Conservation (phyloP, 305 asterid genomes). For the Fraxinus sp. region DNA sequence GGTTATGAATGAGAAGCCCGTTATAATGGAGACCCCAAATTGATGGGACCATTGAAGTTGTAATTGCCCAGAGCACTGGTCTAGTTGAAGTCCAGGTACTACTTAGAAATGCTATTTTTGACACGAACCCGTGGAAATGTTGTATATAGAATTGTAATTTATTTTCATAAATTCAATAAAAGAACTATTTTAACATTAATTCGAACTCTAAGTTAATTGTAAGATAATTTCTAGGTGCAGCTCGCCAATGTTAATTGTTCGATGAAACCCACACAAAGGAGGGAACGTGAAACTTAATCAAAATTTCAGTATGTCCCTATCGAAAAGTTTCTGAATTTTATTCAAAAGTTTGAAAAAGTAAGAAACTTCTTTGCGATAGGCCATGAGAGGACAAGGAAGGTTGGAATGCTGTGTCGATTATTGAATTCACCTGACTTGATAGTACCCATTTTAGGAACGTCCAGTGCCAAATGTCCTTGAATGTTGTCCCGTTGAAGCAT, state of each 20-base stretch:
- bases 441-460: neutral
- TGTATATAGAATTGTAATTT: neutral
- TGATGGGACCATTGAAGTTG: conserved; percentile 64
- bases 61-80: conserved; percentile 66
- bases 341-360: neutral
- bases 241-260: neutral
- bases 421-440: neutral
- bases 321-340: neutral
- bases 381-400: neutral
- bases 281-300: neutral
- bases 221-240: neutral
- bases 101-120: neutral
- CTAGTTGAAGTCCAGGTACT: conserved; percentile 68
- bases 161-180: neutral
- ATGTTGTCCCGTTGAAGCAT: neutral
- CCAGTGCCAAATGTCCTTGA: neutral
- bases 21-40: conserved; percentile 51
- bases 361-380: neutral
- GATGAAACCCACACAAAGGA: neutral
- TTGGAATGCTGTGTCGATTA: neutral
- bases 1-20: neutral
- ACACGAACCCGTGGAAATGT: neutral
- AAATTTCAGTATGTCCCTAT: neutral
- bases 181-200: neutral
- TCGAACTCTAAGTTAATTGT: neutral